These are phyloP conservation scores for Stemphylium lycopersici DNA, from an alignment of 2,329 filamentous ascomycete genomes.

Conservation along the genomic window DNA sequence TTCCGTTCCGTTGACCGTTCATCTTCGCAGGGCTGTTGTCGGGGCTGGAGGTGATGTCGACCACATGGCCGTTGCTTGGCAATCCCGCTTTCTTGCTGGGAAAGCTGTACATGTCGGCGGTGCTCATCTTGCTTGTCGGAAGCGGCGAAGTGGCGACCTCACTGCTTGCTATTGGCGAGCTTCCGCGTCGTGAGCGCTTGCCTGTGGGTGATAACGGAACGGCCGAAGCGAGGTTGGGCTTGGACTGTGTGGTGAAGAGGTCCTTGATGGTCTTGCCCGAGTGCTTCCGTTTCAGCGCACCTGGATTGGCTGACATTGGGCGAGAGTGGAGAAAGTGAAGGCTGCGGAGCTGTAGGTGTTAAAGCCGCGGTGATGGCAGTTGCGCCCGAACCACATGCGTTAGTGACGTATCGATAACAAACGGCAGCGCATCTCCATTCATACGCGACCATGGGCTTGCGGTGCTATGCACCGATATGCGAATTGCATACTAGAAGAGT, in stretches of 20 bases:
- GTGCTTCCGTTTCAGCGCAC: conserved; percentile 47
- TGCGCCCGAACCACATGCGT: conserved; percentile 29
- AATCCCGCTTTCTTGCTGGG: conserved; percentile 35
- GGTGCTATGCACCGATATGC: background rate
- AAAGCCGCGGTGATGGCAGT: conserved; percentile 29
- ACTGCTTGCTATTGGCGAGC: conserved; percentile 21
- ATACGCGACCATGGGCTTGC: background rate
- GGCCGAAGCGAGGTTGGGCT: conserved; percentile 35
- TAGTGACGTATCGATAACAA: conserved; percentile 23
- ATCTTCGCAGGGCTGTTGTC: conserved; percentile 53
- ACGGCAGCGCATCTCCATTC: background rate
- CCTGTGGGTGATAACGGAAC: conserved; percentile 36
- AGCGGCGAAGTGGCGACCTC: conserved; percentile 17
- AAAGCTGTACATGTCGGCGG: conserved; percentile 46
- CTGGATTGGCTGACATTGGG: conserved; percentile 44
- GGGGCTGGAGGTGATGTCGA: conserved; percentile 43
- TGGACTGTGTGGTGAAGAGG: conserved; percentile 45
- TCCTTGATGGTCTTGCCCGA: conserved; percentile 44
- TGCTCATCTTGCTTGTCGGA: conserved; percentile 33
- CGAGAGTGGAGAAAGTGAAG: conserved; percentile 13
- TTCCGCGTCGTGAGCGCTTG: conserved; percentile 41
- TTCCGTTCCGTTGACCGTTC: conserved; percentile 44
- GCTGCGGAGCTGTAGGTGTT: conserved; percentile 24
- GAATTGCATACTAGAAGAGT: background rate
- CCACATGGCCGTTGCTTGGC: conserved; percentile 23